Evolutionary conservation across 2,329 filamentous ascomycete species (phyloP).

Genomic region (Parafenestella ontariensis): DNA sequence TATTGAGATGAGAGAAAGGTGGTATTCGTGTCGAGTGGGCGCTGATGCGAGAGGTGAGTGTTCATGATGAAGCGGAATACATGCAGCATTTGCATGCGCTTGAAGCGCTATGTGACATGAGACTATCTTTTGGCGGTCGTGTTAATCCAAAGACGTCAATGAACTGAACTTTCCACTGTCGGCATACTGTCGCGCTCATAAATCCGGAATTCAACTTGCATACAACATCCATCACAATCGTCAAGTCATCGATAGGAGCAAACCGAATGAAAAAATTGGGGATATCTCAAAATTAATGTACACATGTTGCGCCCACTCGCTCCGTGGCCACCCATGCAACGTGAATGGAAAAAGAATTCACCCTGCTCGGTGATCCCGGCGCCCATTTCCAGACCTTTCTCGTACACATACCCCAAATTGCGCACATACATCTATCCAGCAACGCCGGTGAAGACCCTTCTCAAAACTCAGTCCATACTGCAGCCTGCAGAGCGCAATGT

Average conservation of each 20-base stretch:
- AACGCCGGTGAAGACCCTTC: background rate
- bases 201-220: too few species aligned
- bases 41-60: background rate
- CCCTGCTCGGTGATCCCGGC: background rate
- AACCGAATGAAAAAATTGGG: background rate
- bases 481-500: background rate
- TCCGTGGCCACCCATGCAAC: background rate
- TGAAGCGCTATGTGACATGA: background rate
- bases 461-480: background rate
- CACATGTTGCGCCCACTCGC: background rate
- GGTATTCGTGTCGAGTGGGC: background rate
- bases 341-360: background rate
- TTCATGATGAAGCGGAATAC: background rate
- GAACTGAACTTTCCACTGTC: too few species aligned
- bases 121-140: background rate
- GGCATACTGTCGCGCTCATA: too few species aligned
- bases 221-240: background rate
- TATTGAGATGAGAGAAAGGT: background rate
- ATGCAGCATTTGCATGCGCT: background rate
- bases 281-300: conserved; percentile 13
- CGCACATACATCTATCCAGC: background rate
- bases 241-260: background rate
- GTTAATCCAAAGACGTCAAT: background rate
- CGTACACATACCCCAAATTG: background rate
- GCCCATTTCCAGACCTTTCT: background rate